These are phyloP conservation scores for Aleurites moluccanus DNA, from an alignment of 441 rosid genomes.

Conservation along the genomic window DNA sequence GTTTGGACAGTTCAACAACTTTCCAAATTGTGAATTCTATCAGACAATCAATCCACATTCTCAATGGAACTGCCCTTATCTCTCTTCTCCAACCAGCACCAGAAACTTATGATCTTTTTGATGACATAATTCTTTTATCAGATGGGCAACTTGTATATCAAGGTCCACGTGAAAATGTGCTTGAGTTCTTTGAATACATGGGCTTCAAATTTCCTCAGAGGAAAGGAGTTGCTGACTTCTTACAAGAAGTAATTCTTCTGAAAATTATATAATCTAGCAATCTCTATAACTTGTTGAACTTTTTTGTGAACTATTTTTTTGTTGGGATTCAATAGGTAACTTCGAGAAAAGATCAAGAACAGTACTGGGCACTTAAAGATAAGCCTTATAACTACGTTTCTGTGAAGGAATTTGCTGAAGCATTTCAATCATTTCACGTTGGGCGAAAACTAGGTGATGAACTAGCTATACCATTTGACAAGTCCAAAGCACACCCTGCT, in stretches of 20 bases:
- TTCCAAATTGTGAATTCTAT: slow-evolving; percentile 56
- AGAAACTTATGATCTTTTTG: slow-evolving; percentile 68
- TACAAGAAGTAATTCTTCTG: slow-evolving; percentile 52
- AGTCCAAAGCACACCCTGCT: slow-evolving; percentile 67
- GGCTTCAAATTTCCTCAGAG: slow-evolving; percentile 70
- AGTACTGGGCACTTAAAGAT: slow-evolving; percentile 55
- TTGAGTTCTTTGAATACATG: slow-evolving; percentile 52
- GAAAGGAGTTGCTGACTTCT: slow-evolving; percentile 68
- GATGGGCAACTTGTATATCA: slow-evolving; percentile 67
- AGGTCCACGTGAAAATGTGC: slow-evolving; percentile 62
- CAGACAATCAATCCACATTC: slow-evolving; percentile 54
- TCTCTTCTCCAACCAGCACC: slow-evolving; percentile 81
- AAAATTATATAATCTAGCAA: not conserved
- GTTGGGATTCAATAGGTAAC: slow-evolving; percentile 43
- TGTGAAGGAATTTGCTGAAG: slow-evolving; percentile 53
- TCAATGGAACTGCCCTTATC: slow-evolving; percentile 58
- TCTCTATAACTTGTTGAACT: not conserved
- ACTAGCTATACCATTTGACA: slow-evolving; percentile 70
- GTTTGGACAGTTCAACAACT: slow-evolving; percentile 63
- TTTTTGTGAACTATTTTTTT: not conserved
- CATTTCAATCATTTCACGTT: slow-evolving; percentile 61
- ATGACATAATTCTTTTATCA: slow-evolving; percentile 60
- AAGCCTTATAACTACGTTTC: slow-evolving; percentile 56
- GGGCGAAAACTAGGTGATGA: slow-evolving; percentile 55
- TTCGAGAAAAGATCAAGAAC: slow-evolving; percentile 73